Evolutionary conservation across 108 stramenopile genomes (phyloP), one percentile per base, ranked within the genome.

Genomic region (Conticribra weissflogii): DNA sequence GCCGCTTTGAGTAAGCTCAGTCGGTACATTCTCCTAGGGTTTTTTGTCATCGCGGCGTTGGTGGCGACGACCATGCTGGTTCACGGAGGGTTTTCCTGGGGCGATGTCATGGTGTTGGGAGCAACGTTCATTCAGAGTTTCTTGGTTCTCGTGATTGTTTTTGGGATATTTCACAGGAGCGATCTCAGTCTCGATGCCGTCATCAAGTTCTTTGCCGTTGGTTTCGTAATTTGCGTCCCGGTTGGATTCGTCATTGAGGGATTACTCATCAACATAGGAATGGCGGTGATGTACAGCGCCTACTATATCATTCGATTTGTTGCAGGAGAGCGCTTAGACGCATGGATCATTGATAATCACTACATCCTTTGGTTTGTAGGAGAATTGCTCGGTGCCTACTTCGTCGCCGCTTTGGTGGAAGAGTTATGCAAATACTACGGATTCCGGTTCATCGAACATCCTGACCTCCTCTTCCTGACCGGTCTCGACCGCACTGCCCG

Each of bases 341-440:
- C 50, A 8, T 90, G 86, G 88, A 64, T 89, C 2, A 45, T 71
- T 28, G 64, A 80, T 34, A 70, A 94, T 54, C 76, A 84, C 51
- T 66, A 59, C n/a, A 22, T 79, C 21, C 45, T 91, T 47, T 89
- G 85, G 88, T 80, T 90, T 31, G 19, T 85, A 21, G 86, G 80
- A 15, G 93, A 94, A 67, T 63, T 94, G 22, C 22, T 90, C 72
- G 85, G 87, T 75, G 93, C 93, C 17, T 94, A 86, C 74, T 56
- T 94, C 27, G 90, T 94, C 30, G 93, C 93, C 12, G 86, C 93
- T 1, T 62, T 90, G 0, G 85, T 86, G 0, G 93, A 94, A 70
- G 93, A 94, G 59, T 60, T 94, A 3, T 94, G 88, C 83, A 94
- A 94, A 66, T 94, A 94, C 71, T 94, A 92, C 74, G 88, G 88